Evolutionary conservation across 139 green algal species (phyloP).

Genomic region (Prasinococcaceae sp.): DNA sequence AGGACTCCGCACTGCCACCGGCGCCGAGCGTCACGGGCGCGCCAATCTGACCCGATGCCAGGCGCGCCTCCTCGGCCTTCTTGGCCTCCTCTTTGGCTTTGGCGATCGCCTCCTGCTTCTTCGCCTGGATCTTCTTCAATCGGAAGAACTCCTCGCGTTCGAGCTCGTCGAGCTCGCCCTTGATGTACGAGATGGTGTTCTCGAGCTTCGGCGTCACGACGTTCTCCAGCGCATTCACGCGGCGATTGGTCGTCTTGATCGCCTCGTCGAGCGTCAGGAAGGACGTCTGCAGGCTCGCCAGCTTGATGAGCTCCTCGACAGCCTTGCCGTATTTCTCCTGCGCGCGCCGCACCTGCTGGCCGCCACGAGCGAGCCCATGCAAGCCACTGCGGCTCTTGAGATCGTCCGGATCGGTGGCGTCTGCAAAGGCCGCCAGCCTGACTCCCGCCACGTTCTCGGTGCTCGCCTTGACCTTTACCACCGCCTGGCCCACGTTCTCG

Average conservation of each 20-base stretch:
- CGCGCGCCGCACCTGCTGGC: slow-evolving; percentile 72
- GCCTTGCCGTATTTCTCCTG: slow-evolving; percentile 41
- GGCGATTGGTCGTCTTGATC: slow-evolving; percentile 91
- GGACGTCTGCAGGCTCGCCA: slow-evolving; percentile 90
- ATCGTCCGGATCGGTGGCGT: slow-evolving; percentile 31
- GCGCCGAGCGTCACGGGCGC: too few species aligned
- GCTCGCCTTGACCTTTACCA: slow-evolving; percentile 34
- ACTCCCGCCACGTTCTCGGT: slow-evolving; percentile 96
- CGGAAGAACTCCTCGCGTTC: slow-evolving; percentile 99
- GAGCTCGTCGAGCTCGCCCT: slow-evolving; percentile 96
- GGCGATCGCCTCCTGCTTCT: slow-evolving; percentile 60
- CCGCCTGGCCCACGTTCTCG: slow-evolving; percentile 60
- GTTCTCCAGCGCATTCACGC: slow-evolving; percentile 98
- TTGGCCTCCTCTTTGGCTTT: too few species aligned
- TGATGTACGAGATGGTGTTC: slow-evolving; percentile 99
- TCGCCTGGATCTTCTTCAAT: slow-evolving; percentile 86
- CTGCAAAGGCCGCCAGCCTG: slow-evolving; percentile 83
- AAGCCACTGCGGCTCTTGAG: slow-evolving; percentile 78
- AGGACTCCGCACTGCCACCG: too few species aligned
- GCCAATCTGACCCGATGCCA: too few species aligned
- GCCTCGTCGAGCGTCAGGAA: slow-evolving; percentile 95
- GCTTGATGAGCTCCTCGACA: slow-evolving; percentile 79
- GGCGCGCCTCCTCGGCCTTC: too few species aligned
- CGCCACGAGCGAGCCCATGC: slow-evolving; percentile 74
- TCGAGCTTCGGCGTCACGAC: slow-evolving; percentile 89